Base-by-base conservation (phyloP, 768 basidiomycete species). In the Grammothele lineata region DNA sequence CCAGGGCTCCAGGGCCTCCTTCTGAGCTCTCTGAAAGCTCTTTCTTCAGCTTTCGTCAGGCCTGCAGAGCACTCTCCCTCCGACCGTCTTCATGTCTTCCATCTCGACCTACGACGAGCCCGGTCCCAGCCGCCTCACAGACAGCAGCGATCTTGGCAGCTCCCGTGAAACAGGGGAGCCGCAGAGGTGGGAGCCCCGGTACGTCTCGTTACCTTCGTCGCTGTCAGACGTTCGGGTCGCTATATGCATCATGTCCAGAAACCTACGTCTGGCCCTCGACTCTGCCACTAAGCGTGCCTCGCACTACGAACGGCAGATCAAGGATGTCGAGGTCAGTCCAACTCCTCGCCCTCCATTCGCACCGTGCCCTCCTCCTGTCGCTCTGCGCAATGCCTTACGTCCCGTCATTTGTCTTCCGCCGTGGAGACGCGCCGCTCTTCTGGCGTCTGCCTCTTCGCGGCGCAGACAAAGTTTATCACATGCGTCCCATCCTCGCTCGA, bases 271-370 rank as follows among this genome's bases (percentile, higher is more conserved):
- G 24, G 47, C 52, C 12, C 48, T 57, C 43, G 52, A 52, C 42
- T 48, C 46, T 21, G 43, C 50, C 14, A 50, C 57, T 1, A 48
- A 47, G 27, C 54, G 56, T n/a, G 45, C 59, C 9, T 35, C 48
- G 7, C 48, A 42, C 37, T 56, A 60, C 21, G 59, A 60, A 53
- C 50, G 45, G 19, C 52, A 58, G 33, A 51, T 60, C 49, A 58
- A 60, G 43, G 59, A 60, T 21, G 45, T 60, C 34, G 57, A 58
- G 55, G 59, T 58, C 12, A 37, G 59, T 48, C 26, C 1, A 14
- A 18, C 33, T 18, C 14, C 21, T 37, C 35, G 37, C 41, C 35
- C 32, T 19, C 34, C 18, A 25, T 36, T 6, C 8, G 35, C n/a
- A n/a, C 27, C 27, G 8, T 7, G 27, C 27, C 27, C n/a, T n/a